Base-by-base conservation (phyloP, 2,329 filamentous ascomycete genomes). In the Diaporthe australafricana region DNA sequence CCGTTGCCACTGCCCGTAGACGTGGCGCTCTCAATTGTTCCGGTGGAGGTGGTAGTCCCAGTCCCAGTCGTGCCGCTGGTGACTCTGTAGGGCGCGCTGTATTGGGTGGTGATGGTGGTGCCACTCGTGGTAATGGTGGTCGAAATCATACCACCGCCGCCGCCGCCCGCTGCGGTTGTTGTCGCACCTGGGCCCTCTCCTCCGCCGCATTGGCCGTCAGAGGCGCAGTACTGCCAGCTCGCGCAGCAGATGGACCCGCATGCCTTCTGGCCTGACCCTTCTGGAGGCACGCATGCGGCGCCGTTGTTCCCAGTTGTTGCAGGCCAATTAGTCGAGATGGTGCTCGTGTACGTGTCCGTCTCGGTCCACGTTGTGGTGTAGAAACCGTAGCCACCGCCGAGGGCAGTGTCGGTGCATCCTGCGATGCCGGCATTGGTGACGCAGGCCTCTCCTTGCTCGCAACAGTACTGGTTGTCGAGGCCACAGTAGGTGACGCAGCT, bases 191-290 rank as follows among this genome's bases (percentile, higher is more conserved):
- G 78, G 35, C 68, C 75, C 5, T 84, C 84, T 68, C 88, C 88
- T 32, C 87, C 80, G 6, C 84, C 81, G 79, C 92, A 94, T 77
- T 90, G 87, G 67, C 88, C 89, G 1, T 81, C 74, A 71, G 81
- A 84, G 68, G 86, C 87, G 80, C 93, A 95, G 78, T 90, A 92
- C 81, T 94, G 91, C 82, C 88, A 89, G 72, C 84, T 87, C 30
- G 89, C 88, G 81, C 93, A 96, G 86, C 93, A 95, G 72, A 91
- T 91, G 67, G 79, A 79, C 40, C 92, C 92, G 78, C 93, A 95
- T 4, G 88, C 85, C 9, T 87, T 87, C 80, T 93, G 83, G 70
- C 87, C 86, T 5, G 84, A 80, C n/a, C 83, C 83, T 62, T 80
- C 78, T 3, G 76, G 77, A 1, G 89, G 88, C 1, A 85, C 79